Percentiles rank a stretch among this genome's conserved stretches.
Conservation (phyloP, 2,329 filamentous ascomycete genomes). For the Botrytis fragariae region DNA sequence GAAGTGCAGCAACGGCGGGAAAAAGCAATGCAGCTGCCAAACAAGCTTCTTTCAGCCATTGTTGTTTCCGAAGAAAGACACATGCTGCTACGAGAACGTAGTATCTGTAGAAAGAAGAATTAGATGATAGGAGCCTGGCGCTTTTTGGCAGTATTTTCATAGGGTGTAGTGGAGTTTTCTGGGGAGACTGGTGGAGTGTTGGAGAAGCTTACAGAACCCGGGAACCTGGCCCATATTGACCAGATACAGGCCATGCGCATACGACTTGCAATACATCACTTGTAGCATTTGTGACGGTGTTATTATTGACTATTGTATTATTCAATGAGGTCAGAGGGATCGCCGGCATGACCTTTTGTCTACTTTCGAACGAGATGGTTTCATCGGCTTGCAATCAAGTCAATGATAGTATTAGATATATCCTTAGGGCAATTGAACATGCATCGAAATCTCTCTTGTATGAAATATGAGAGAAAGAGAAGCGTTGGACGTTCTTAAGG, state of each 20-base stretch:
- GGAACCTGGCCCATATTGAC: constrained; percentile 56
- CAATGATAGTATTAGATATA: not conserved
- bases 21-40: constrained; percentile 61
- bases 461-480: not conserved
- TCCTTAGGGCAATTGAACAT: not conserved
- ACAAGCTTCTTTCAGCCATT: constrained; percentile 62
- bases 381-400: constrained; percentile 4
- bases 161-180: not conserved
- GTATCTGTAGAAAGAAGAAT: constrained; percentile 45
- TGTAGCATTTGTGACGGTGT: constrained; percentile 28
- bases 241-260: constrained; percentile 56
- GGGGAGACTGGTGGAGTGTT: not conserved
- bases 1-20: constrained; percentile 62
- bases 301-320: constrained; percentile 25
- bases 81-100: constrained; percentile 63
- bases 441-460: not conserved
- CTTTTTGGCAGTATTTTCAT: not conserved
- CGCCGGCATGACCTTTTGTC: constrained; percentile 38
- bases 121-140: not conserved
- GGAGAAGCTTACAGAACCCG: constrained; percentile 47
- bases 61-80: constrained; percentile 57
- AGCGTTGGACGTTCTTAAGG: not conserved
- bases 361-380: not conserved
- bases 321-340: constrained; percentile 37
- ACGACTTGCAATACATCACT: constrained; percentile 45